Base-by-base conservation (phyloP, 2,329 filamentous ascomycete genomes). In the Fusarium dimerum region DNA sequence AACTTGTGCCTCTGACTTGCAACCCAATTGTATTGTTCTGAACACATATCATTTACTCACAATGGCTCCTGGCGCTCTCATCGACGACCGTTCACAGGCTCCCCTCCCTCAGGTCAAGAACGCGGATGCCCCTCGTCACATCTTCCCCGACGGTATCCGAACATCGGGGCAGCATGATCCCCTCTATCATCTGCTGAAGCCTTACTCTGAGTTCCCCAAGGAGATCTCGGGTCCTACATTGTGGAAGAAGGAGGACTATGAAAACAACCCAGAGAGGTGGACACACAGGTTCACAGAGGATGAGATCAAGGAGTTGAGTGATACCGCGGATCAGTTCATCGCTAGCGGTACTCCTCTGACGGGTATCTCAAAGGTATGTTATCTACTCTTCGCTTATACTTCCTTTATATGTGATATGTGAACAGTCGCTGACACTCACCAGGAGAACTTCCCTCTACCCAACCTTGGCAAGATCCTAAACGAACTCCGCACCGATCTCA, bases 121-220 rank as follows among this genome's bases (percentile, higher is more conserved):
- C 43, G 43, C 60, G 0, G 64, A 66, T 12, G 64, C 64, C 15
- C 64, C 64, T 34, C 61, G 61, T 12, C 57, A 55, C 45, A 66
- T 66, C 45, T 79, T 78, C 60, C 76, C 76, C 5, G 76, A 79
- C 38, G 76, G 76, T 40, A 77, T 78, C 60, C 73, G 76, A 17
- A 82, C 79, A 1, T 81, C 87, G 1, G 90, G 90, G 36, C 90
- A 93, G 68, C 87, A 90, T 60, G 77, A 81, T 30, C 90, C 90
- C 2, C 71, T 89, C 20, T 87, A 87, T 64, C 76, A 85, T 36
- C 73, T 79, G 3, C 69, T 93, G 15, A 77, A 74, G 50, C 82
- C 87, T 1, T 93, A 91, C 70, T 77, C 81, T 0, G 78, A 80
- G 12, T 93, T 92, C 66, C 89, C 89, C 45, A 81, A 82, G 54